Conservation (phyloP, 192 early-diverging fungal genomes). For the Coemansia sp. region DNA sequence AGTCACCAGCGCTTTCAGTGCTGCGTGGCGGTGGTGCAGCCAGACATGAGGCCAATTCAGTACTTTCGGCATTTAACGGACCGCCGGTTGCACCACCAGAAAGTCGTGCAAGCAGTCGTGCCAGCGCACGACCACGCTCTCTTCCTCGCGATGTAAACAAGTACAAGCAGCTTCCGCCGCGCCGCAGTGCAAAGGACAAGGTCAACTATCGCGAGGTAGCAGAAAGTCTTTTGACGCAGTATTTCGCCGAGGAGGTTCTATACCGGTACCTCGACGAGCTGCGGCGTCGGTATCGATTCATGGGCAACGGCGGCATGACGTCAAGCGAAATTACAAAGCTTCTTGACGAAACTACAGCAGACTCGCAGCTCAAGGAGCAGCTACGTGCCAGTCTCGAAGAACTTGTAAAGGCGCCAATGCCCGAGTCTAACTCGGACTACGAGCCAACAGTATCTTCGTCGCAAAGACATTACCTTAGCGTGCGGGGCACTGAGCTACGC, state of each 20-base stretch:
- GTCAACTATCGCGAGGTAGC: constrained; percentile 49
- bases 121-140: constrained; percentile 21
- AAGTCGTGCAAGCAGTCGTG: constrained; percentile 4
- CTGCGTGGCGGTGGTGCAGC: constrained; percentile 42
- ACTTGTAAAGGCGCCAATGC: constrained; percentile 20
- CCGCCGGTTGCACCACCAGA: constrained; percentile 49
- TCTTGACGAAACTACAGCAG: constrained; percentile 31
- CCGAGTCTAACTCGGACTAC: constrained; percentile 32
- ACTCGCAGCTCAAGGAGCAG: constrained; percentile 45
- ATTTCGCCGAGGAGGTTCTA: constrained; percentile 40
- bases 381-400: constrained; percentile 48
- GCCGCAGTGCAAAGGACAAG: constrained; percentile 31
- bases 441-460: constrained; percentile 30
- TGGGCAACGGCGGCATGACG: constrained; percentile 46
- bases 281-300: constrained; percentile 47
- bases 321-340: constrained; percentile 38
- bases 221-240: constrained; percentile 47
- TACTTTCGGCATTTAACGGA: constrained; percentile 45
- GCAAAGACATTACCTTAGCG: constrained; percentile 39
- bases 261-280: constrained; percentile 49
- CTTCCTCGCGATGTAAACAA: constrained; percentile 13
- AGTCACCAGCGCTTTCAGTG: constrained; percentile 23
- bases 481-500: constrained; percentile 49
- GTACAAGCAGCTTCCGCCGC: constrained; percentile 25
- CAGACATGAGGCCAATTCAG: constrained; percentile 2